phyloP scores from a whole-genome alignment of 352 stramenopile species.

The Lagenidium sp. region DNA sequence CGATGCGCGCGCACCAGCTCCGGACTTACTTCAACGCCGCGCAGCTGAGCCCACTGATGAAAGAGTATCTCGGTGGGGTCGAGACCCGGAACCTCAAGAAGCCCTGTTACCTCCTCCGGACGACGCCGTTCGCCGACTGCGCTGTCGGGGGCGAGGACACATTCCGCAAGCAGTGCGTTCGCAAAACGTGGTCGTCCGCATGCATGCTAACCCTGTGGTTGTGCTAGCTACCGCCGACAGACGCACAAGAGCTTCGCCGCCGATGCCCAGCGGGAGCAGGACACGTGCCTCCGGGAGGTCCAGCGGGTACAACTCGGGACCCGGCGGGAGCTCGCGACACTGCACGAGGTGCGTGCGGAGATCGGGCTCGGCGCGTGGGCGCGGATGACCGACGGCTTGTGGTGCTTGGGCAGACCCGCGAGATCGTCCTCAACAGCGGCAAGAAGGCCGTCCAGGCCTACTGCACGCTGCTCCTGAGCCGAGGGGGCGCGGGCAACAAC shows the following conservation, averaged over 20 bases:
- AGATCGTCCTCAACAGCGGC: conserved; percentile 59
- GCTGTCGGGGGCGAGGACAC: conserved; percentile 73
- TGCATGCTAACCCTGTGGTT: no score
- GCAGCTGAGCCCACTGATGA: conserved; percentile 72
- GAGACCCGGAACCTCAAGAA: conserved; percentile 56
- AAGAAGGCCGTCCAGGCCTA: conserved; percentile 69
- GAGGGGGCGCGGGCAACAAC: no score
- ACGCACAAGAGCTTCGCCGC: conserved; percentile 28
- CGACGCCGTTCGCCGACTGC: conserved; percentile 56
- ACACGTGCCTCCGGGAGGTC: conserved; percentile 47
- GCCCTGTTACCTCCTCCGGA: conserved; percentile 63
- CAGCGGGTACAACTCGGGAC: conserved; percentile 47
- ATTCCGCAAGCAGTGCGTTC: conserved; percentile 60
- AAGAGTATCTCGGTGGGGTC: conserved; percentile 59
- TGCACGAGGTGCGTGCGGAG: conserved; percentile 32
- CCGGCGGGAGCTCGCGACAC: conserved; percentile 39
- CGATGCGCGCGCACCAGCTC: conserved; percentile 49
- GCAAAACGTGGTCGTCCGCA: no score
- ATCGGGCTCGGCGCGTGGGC: background rate
- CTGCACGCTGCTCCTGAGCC: conserved; percentile 51
- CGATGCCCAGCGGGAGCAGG: conserved; percentile 38
- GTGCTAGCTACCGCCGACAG: conserved; percentile 41
- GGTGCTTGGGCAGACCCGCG: conserved; percentile 23
- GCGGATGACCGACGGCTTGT: background rate
- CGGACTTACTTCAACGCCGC: conserved; percentile 70